phyloP scores from a whole-genome alignment of 2,329 filamentous ascomycete genomes.

The Calonectria ilicicola region DNA sequence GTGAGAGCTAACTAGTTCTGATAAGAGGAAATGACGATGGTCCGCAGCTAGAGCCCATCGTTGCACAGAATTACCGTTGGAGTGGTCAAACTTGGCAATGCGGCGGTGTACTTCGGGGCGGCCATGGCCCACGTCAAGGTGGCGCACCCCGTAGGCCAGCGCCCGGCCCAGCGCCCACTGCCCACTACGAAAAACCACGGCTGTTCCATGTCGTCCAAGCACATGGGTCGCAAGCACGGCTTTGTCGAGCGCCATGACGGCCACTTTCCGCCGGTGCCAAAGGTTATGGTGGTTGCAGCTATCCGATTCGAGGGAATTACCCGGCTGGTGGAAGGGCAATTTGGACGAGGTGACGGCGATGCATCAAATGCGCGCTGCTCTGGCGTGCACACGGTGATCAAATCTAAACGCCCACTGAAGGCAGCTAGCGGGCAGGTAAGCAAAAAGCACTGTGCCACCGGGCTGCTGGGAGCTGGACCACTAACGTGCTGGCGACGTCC shows the following conservation, averaged over 20 bases:
- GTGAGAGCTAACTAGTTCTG: slow-evolving; percentile 6
- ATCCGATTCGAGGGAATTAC: slow-evolving; percentile 5
- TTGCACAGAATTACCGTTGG: slow-evolving; percentile 25
- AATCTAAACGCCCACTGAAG: slow-evolving; percentile 6
- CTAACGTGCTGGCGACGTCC: not conserved
- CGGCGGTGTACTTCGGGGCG: slow-evolving; percentile 24
- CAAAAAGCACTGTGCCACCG: slow-evolving; percentile 12
- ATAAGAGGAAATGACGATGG: slow-evolving; percentile 13
- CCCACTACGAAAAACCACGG: slow-evolving; percentile 14
- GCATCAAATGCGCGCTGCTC: not conserved
- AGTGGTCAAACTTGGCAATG: slow-evolving; percentile 20
- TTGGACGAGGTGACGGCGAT: not conserved
- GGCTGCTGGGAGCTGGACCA: slow-evolving; percentile 15
- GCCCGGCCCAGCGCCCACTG: slow-evolving; percentile 1
- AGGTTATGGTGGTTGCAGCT: not conserved
- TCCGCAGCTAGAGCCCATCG: not conserved
- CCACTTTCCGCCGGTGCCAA: slow-evolving; percentile 13
- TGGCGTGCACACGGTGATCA: not conserved
- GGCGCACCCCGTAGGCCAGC: slow-evolving; percentile 2
- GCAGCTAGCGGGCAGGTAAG: slow-evolving; percentile 7
- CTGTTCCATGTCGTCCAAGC: slow-evolving; percentile 8
- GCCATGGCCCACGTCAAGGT: slow-evolving; percentile 15
- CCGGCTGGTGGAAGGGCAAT: not conserved
- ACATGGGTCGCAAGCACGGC: slow-evolving; percentile 9
- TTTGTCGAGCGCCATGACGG: slow-evolving; percentile 14